phyloP scores from a whole-genome alignment of 306 rosid species.

The Lathyrus oleraceus region DNA sequence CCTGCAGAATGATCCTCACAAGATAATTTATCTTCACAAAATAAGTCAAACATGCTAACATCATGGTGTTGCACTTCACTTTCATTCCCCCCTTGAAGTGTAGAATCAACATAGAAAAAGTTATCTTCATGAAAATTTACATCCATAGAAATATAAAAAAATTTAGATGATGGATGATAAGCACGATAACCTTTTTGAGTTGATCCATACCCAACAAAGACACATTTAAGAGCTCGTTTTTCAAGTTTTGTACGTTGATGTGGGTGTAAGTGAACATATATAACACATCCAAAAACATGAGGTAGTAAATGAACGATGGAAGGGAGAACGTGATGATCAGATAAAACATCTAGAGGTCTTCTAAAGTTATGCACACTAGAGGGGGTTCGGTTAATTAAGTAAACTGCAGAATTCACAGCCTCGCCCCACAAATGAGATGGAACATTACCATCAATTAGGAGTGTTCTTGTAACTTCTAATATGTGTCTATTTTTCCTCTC shows the following conservation, averaged over 20 bases:
- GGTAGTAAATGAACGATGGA: neutral
- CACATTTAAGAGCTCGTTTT: neutral
- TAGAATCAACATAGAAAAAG: neutral
- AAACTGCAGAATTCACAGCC: neutral
- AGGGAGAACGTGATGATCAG: conserved; percentile 8
- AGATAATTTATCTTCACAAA: neutral
- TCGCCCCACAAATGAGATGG: neutral
- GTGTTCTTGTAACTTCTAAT: neutral
- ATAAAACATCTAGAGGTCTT: conserved; percentile 3
- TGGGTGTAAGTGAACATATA: conserved; percentile 12
- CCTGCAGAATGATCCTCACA: neutral
- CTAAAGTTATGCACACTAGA: neutral
- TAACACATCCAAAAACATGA: conserved; percentile 1
- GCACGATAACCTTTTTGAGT: neutral
- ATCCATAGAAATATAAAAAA: neutral
- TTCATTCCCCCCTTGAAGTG: neutral
- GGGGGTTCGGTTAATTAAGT: neutral
- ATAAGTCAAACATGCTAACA: neutral
- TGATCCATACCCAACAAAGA: conserved; percentile 7
- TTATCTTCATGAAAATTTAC: neutral
- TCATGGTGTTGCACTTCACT: conserved; percentile 8
- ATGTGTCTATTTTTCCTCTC: neutral
- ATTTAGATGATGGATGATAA: neutral
- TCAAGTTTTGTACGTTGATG: conserved; percentile 16
- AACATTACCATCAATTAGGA: neutral